A percentile compares a stretch with the other conserved stretches of the same genome.
Conservation (phyloP, 306 rosid species). For the Arachis hypogaea region DNA sequence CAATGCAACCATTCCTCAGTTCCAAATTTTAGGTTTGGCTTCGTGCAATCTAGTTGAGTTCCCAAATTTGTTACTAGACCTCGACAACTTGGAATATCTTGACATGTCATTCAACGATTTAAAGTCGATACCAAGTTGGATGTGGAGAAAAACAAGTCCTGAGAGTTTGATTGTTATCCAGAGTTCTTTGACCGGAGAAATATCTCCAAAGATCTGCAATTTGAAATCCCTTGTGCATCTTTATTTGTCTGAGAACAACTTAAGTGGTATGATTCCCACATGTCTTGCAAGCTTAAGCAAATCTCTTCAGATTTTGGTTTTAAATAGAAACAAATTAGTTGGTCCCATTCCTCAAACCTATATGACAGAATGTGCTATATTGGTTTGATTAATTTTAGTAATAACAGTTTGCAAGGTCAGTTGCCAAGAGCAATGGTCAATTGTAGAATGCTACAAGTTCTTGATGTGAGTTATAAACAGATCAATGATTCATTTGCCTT, state of each 20-base stretch:
- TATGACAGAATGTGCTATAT: background rate
- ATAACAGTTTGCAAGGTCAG: constrained; percentile 10
- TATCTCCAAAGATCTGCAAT: constrained; percentile 37
- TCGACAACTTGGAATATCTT: background rate
- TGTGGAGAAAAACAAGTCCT: constrained; percentile 5
- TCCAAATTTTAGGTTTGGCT: background rate
- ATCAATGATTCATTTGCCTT: too few species aligned
- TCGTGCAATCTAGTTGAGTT: constrained; percentile 30
- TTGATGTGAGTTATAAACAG: too few species aligned
- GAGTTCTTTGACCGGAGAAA: constrained; percentile 26
- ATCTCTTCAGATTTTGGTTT: background rate
- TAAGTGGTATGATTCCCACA: constrained; percentile 20
- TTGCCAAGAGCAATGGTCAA: too few species aligned
- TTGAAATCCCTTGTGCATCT: constrained; percentile 18
- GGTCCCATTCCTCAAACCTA: constrained; percentile 35
- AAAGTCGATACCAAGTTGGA: constrained; percentile 30
- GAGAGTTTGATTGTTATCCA: background rate
- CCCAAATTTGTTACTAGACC: background rate
- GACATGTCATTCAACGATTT: background rate
- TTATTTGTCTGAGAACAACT: constrained; percentile 34
- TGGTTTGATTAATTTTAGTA: constrained; percentile 20
- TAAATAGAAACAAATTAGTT: constrained; percentile 15
- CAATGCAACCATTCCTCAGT: background rate
- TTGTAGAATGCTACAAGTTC: too few species aligned
- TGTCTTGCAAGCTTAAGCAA: constrained; percentile 33